Base-by-base conservation (phyloP, 2,329 filamentous ascomycete genomes). In the Kalaharituber pfeilii region DNA sequence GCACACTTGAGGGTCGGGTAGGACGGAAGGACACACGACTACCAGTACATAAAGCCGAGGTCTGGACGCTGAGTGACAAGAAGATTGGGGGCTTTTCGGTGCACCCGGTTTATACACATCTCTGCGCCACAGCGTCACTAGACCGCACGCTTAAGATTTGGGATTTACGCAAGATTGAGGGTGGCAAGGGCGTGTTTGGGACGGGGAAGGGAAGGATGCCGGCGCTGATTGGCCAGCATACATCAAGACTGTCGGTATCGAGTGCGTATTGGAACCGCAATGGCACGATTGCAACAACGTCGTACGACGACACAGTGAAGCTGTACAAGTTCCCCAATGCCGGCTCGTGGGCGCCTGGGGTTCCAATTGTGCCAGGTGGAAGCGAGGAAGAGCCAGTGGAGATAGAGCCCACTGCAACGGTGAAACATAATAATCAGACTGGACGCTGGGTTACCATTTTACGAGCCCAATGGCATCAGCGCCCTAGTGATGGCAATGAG, bases 41-140 rank as follows among this genome's bases (percentile, higher is more conserved):
- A 0, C 69, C 69, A 5, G n/a, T n/a, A n/a, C 73, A 78, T 2
- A 25, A 45, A 15, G 74, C 76, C 0, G 77, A 86, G 15, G 71
- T 84, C 1, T 93, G 86, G 76, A 74, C 78, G 7, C 71, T 96
- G 0, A 84, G 81, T 0, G 87, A 93, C 52, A 88, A 94, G 67
- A 98, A 98, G 65, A 95, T 98, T 53, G 91, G 91, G 18, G 91
- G 91, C 0, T 96, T 96, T 68, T 84, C 82, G 0, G 69, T 95
- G 1, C 81, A 93, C 63, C 89, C 91, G 0, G 67, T 81, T 0
- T 76, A 86, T 2, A 81, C 87, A 0, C 84, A 96, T 64, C 77
- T 94, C 3, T 69, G 94, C 0, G 86, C 87, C 0, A 96, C 91
- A 0, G 91, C 88, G 0, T 93, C 86, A 0, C 73, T 98, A 0